phyloP scores from a whole-genome alignment of 2,329 filamentous ascomycete genomes.

The Ophiosphaerella korrae region DNA sequence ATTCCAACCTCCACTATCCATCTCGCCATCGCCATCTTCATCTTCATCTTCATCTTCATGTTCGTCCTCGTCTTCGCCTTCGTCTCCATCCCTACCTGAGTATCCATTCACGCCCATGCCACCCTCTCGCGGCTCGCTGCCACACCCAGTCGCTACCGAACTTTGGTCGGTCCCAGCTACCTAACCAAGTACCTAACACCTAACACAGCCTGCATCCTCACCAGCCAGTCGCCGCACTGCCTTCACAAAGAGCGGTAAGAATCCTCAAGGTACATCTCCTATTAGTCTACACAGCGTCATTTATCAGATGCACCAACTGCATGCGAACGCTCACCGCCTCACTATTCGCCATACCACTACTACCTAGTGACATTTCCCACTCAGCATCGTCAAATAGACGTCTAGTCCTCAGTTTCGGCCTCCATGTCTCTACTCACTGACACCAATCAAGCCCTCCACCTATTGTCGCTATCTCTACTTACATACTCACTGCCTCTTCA shows the following conservation, averaged over 20 bases:
- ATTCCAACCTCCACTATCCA: too few relatives aligned
- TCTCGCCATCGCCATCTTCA: too few relatives aligned
- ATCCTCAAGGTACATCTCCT: constrained; percentile 29
- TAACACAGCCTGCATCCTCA: constrained; percentile 6
- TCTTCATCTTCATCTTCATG: too few relatives aligned
- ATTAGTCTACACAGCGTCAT: constrained; percentile 29
- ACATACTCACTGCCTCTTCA: background rate
- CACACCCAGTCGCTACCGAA: constrained; percentile 20
- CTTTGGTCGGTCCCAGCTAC: constrained; percentile 16
- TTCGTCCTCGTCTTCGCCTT: too few relatives aligned
- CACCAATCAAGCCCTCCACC: too few relatives aligned
- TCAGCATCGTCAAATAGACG: background rate
- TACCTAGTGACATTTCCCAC: constrained; percentile 19
- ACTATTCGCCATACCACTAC: constrained; percentile 17
- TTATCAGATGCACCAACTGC: constrained; percentile 27
- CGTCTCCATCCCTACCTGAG: too few relatives aligned
- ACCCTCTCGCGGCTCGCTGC: too few relatives aligned
- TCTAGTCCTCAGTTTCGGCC: too few relatives aligned
- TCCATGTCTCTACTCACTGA: too few relatives aligned
- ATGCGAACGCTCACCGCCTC: constrained; percentile 32
- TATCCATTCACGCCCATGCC: too few relatives aligned
- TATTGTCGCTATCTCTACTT: too few relatives aligned
- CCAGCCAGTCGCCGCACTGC: constrained; percentile 26
- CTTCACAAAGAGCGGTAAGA: constrained; percentile 43
- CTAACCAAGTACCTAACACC: too few relatives aligned